Evolutionary conservation across 306 rosid species (phyloP).

Genomic region (Psophocarpus tetragonolobus): DNA sequence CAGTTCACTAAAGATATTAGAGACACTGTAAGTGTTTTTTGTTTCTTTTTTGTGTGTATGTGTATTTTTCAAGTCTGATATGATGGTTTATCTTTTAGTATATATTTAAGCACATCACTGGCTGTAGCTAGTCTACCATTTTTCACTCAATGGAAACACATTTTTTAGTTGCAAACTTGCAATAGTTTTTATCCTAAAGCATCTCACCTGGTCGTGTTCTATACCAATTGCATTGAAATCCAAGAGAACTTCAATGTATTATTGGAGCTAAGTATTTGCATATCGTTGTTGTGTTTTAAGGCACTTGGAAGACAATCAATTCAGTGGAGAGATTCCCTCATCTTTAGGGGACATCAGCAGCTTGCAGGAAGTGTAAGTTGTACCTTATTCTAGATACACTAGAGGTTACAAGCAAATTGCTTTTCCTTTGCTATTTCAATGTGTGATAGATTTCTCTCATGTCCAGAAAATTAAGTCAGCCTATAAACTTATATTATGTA

Average conservation of each 20-base stretch:
- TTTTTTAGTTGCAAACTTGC: neutral
- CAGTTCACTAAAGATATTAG: conserved; percentile 59
- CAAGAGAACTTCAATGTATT: conserved; percentile 20
- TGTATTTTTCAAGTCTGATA: neutral
- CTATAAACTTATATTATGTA: neutral
- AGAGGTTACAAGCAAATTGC: neutral
- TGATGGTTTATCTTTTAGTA: conserved; percentile 21
- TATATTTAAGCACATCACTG: conserved; percentile 9
- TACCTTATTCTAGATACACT: neutral
- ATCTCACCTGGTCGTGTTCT: neutral
- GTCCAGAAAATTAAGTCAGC: neutral
- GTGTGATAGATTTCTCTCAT: neutral
- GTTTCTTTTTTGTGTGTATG: neutral
- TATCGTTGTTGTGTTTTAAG: conserved; percentile 43
- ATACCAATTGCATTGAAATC: conserved; percentile 32
- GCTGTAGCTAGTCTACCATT: neutral
- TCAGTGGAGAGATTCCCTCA: conserved; percentile 76
- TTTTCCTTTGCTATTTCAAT: conserved; percentile 3
- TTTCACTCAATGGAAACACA: conserved; percentile 22
- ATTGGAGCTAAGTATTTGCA: conserved; percentile 12
- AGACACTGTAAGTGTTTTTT: conserved; percentile 68
- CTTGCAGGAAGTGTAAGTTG: conserved; percentile 81
- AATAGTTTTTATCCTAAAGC: conserved; percentile 18
- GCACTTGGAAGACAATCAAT: conserved; percentile 83
- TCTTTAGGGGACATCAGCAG: conserved; percentile 63